phyloP scores from a whole-genome alignment of 768 basidiomycete species.

The Hypsizygus marmoreus region DNA sequence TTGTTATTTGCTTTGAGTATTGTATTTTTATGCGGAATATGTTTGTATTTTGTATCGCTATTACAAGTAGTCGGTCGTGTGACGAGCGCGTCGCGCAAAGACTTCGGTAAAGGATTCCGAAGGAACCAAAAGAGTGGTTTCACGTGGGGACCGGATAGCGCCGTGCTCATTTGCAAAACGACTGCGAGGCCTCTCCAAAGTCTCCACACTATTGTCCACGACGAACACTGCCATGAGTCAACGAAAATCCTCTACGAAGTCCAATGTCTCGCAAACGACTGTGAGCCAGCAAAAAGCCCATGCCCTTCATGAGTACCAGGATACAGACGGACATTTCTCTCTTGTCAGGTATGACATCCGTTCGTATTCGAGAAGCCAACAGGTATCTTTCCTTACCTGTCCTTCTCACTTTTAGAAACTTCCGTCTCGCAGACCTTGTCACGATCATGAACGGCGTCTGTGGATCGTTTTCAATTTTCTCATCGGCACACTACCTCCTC shows the following conservation, averaged over 20 bases:
- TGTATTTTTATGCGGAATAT: no score
- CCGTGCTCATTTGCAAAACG: no score
- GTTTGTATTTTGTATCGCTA: no score
- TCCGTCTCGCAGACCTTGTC: slow-evolving; percentile 95
- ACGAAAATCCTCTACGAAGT: slow-evolving; percentile 43
- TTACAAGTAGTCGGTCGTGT: no score
- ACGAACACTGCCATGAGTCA: slow-evolving; percentile 43
- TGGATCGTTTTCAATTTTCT: slow-evolving; percentile 93
- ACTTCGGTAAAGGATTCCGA: no score
- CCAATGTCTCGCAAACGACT: slow-evolving; percentile 22
- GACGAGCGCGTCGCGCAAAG: no score
- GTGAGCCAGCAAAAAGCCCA: slow-evolving; percentile 30
- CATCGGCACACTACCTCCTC: slow-evolving; percentile 84
- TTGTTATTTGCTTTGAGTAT: no score
- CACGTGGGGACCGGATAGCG: no score
- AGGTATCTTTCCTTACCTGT: slow-evolving; percentile 8
- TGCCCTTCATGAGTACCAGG: slow-evolving; percentile 78
- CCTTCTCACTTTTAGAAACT: slow-evolving; percentile 66
- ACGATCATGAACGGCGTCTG: slow-evolving; percentile 99
- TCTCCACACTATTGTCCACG: no score
- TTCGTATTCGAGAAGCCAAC: slow-evolving; percentile 16
- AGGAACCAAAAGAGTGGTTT: no score
- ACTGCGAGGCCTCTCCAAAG: no score
- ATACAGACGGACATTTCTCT: slow-evolving; percentile 95
- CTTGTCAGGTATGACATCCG: slow-evolving; percentile 76